Evolutionary conservation across 345 rosid species (phyloP).

Genomic region (Ceriops tagal): DNA sequence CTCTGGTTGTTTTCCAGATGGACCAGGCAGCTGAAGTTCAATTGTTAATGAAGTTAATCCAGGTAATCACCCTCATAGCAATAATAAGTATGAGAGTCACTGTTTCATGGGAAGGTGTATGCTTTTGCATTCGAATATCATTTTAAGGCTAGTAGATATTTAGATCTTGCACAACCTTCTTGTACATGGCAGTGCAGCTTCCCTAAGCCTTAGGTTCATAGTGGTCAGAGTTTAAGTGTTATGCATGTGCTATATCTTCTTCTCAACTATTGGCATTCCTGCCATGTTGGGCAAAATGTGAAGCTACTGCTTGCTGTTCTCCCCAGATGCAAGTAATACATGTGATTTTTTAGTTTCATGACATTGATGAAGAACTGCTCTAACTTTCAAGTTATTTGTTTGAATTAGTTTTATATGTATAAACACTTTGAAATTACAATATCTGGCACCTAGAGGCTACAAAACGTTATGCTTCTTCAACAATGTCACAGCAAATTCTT

Average conservation of each 20-base stretch:
- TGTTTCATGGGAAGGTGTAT: background rate
- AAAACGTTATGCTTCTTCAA: background rate
- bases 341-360: background rate
- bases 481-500: background rate
- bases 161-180: background rate
- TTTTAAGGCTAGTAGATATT: background rate
- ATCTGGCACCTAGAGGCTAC: background rate
- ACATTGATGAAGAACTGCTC: background rate
- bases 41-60: background rate
- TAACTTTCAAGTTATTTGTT: too few relatives aligned
- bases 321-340: background rate
- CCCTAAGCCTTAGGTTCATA: background rate
- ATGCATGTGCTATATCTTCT: background rate
- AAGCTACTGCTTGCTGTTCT: background rate
- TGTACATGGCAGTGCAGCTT: background rate
- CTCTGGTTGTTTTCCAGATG: background rate
- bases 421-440: background rate
- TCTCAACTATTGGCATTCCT: background rate
- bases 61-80: background rate
- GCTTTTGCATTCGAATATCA: background rate
- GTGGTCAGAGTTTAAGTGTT: slow-evolving; percentile 4
- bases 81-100: background rate
- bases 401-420: too few relatives aligned
- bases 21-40: background rate
- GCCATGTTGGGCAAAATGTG: background rate